These are phyloP conservation scores for Wickerhamomyces queroliae DNA, from an alignment of 805 yeast species.

Conservation along the genomic window DNA sequence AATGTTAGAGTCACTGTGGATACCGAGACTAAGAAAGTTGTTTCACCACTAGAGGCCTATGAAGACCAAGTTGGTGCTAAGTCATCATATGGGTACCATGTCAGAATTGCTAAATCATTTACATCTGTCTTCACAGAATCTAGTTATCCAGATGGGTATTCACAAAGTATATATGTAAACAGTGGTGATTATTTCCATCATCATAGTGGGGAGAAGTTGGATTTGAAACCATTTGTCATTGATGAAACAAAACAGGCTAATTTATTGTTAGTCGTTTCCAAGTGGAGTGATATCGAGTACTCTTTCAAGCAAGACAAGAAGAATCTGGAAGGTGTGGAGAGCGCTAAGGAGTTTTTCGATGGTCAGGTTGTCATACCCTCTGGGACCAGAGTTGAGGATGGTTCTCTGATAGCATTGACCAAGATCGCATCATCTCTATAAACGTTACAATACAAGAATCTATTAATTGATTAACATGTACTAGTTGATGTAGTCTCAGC, in stretches of 20 bases:
- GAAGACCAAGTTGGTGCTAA: constrained; percentile 52
- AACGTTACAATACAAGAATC: no score
- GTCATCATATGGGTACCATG: constrained; percentile 66
- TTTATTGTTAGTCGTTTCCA: constrained; percentile 56
- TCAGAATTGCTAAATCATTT: constrained; percentile 59
- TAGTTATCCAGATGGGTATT: constrained; percentile 60
- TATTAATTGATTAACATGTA: no score
- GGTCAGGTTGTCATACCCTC: constrained; percentile 47
- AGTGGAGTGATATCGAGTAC: constrained; percentile 47
- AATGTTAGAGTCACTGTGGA: constrained; percentile 83
- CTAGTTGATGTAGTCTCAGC: no score
- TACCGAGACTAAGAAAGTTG: constrained; percentile 50
- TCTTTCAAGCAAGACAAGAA: constrained; percentile 48
- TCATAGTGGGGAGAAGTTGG: constrained; percentile 15
- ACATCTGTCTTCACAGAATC: constrained; percentile 67
- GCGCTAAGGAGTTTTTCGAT: constrained; percentile 65
- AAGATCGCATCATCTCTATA: constrained; percentile 10
- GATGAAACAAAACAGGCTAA: constrained; percentile 18
- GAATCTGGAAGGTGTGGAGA: constrained; percentile 45
- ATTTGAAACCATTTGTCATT: constrained; percentile 16
- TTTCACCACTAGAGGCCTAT: constrained; percentile 68
- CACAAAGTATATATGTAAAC: constrained; percentile 57
- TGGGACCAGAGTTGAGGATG: constrained; percentile 66
- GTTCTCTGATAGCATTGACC: constrained; percentile 53
- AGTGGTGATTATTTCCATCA: constrained; percentile 58